Percentiles rank a stretch among this genome's conserved stretches.
phyloP scores from a whole-genome alignment of 345 rosid species.

The Turritis glabra region DNA sequence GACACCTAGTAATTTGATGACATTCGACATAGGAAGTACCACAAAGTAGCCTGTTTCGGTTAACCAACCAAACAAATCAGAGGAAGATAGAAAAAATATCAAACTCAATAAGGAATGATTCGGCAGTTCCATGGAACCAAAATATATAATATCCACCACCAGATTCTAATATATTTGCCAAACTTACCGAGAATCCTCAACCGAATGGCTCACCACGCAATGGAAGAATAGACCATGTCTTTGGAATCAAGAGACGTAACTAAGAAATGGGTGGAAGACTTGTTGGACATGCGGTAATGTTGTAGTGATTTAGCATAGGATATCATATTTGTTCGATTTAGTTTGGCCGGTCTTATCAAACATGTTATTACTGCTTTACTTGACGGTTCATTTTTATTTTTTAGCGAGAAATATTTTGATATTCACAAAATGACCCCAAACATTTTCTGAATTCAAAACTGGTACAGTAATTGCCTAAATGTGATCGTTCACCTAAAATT shows the following conservation, averaged over 20 bases:
- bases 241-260: not conserved
- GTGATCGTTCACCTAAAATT: constrained; percentile 5
- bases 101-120: too few relatives aligned
- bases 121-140: too few relatives aligned
- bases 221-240: not conserved
- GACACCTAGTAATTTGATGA: too few relatives aligned
- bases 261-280: not conserved
- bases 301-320: not conserved
- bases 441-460: not conserved
- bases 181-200: too few relatives aligned
- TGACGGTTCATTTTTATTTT: not conserved
- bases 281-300: not conserved
- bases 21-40: too few relatives aligned
- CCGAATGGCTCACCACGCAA: not conserved
- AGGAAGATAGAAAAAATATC: too few relatives aligned
- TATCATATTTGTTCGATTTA: not conserved
- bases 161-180: too few relatives aligned
- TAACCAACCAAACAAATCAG: too few relatives aligned
- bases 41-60: too few relatives aligned
- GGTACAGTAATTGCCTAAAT: not conserved
- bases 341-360: not conserved
- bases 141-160: too few relatives aligned
- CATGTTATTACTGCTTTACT: not conserved
- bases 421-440: not conserved
- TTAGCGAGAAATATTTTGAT: not conserved